Evolutionary conservation across 1,139 yeast genomes (phyloP).

Genomic region (Blastobotrys petasosporus): DNA sequence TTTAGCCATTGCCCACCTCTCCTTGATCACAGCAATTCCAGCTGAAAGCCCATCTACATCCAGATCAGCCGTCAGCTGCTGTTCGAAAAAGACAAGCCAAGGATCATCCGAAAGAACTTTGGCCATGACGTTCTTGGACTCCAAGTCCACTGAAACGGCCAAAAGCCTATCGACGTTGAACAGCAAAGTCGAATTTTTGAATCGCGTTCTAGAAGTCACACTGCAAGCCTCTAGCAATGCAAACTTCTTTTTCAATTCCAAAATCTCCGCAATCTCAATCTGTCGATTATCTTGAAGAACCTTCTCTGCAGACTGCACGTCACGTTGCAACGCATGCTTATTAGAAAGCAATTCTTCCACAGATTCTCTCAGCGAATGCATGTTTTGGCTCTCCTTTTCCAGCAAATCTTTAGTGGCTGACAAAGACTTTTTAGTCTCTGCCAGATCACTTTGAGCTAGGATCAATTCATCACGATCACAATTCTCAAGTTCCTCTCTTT

Average conservation of each 20-base stretch:
- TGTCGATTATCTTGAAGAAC: conserved; percentile 12
- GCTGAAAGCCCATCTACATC: neutral
- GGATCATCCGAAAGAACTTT: neutral
- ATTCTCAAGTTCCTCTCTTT: conserved; percentile 17
- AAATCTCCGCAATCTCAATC: conserved; percentile 14
- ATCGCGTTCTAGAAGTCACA: conserved; percentile 6
- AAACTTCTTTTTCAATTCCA: conserved; percentile 7
- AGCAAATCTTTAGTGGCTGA: conserved; percentile 1
- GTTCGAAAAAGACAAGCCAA: conserved; percentile 5
- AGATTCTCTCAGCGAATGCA: conserved; percentile 8
- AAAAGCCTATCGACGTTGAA: conserved; percentile 8
- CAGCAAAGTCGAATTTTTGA: neutral
- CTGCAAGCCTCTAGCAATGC: conserved; percentile 7
- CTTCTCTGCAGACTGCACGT: conserved; percentile 16
- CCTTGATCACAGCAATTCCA: conserved; percentile 1
- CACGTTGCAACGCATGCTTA: conserved; percentile 13
- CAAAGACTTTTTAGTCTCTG: conserved; percentile 8
- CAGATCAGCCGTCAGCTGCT: neutral
- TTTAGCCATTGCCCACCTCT: conserved; percentile 12
- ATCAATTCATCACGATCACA: conserved; percentile 16
- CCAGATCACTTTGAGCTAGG: conserved; percentile 10
- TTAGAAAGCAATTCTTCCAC: conserved; percentile 12
- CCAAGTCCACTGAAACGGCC: conserved; percentile 5
- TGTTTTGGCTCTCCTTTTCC: conserved; percentile 4
- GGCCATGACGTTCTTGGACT: neutral